Evolutionary conservation across 2,329 filamentous ascomycete genomes (phyloP).

Genomic region (Didymella segeticola): DNA sequence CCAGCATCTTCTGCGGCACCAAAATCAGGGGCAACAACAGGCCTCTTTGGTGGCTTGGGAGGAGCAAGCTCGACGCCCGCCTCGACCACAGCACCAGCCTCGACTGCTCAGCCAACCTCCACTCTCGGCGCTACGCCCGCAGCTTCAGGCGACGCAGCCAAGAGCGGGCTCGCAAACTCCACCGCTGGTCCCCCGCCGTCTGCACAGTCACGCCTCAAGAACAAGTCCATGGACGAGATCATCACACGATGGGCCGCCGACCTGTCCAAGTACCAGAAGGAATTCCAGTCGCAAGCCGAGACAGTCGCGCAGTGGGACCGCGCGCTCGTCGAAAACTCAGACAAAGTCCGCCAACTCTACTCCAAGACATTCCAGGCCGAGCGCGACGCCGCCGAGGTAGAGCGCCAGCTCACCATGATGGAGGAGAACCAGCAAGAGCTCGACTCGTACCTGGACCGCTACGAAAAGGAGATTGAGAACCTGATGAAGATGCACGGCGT

Average conservation of each 20-base stretch:
- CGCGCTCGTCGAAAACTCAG: slow-evolving; percentile 88
- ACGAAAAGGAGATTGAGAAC: slow-evolving; percentile 89
- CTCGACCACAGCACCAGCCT: slow-evolving; percentile 27
- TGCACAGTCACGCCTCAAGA: slow-evolving; percentile 84
- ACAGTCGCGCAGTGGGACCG: slow-evolving; percentile 92
- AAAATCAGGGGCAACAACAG: slow-evolving; percentile 19
- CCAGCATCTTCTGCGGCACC: slow-evolving; percentile 28
- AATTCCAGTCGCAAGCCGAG: slow-evolving; percentile 88
- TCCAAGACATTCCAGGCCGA: slow-evolving; percentile 92
- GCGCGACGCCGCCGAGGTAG: slow-evolving; percentile 89
- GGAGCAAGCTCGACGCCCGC: slow-evolving; percentile 25
- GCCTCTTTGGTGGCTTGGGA: slow-evolving; percentile 25
- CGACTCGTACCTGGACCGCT: slow-evolving; percentile 84
- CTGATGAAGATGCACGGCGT: slow-evolving; percentile 88
- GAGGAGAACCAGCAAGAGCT: slow-evolving; percentile 94
- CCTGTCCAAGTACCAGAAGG: slow-evolving; percentile 93
- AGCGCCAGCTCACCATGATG: slow-evolving; percentile 86
- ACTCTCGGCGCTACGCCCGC: slow-evolving; percentile 27
- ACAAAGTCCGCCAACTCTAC: slow-evolving; percentile 94
- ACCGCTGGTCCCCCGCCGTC: slow-evolving; percentile 82
- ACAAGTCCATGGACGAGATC: slow-evolving; percentile 99
- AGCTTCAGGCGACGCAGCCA: slow-evolving; percentile 31
- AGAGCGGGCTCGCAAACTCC: slow-evolving; percentile 68
- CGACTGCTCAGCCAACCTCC: slow-evolving; percentile 25
- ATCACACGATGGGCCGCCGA: slow-evolving; percentile 97